Base-by-base conservation (phyloP, 2,329 filamentous ascomycete genomes). In the Penicillium sp. region DNA sequence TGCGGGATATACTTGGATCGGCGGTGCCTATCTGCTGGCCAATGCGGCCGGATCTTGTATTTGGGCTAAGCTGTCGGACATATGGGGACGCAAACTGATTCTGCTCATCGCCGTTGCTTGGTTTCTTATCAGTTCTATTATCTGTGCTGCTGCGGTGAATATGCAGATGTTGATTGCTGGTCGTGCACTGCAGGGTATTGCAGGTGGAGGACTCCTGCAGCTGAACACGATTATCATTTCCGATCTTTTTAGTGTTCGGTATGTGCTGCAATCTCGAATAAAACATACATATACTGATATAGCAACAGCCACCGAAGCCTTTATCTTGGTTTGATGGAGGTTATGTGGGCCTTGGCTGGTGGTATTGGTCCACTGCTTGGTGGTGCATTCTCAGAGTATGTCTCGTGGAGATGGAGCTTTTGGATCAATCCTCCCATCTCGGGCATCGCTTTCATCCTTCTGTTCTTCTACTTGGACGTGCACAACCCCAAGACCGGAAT, bases 1-100 rank as follows among this genome's bases (percentile, higher is more conserved):
- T 3, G 78, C 83, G 16, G 89, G 89, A 24, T 93, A 91, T 73
- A 86, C 86, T 14, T 93, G 90, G 90, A 89, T 93, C 58, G 90
- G 89, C 1, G 86, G 83, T 27, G 85, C 89, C 0, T 93, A 89
- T 70, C 78, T 91, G 3, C 82, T 93, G 11, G 87, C 86, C 16
- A 86, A 85, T 65, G 86, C 88, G 0, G 86, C 88, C 0, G 81
- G 81, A 2, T 84, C 83, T 0, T 88, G 89, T 0, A 82, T 88
- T n/a, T 92, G 89, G 89, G 88, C 86, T 3, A 84, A 83, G 50
- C 63, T 83, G 1, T 80, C 77, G 3, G 82, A 86, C 61, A 85
- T 85, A 35, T 85, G 81, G 79, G 83, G 83, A 16, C 77, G 83
- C 1, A 85, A 85, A 61, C 73, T 77, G 3, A 82, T 84, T 35